Base-by-base conservation (phyloP, 2,329 filamentous ascomycete genomes). In the Xylariaceae sp. region DNA sequence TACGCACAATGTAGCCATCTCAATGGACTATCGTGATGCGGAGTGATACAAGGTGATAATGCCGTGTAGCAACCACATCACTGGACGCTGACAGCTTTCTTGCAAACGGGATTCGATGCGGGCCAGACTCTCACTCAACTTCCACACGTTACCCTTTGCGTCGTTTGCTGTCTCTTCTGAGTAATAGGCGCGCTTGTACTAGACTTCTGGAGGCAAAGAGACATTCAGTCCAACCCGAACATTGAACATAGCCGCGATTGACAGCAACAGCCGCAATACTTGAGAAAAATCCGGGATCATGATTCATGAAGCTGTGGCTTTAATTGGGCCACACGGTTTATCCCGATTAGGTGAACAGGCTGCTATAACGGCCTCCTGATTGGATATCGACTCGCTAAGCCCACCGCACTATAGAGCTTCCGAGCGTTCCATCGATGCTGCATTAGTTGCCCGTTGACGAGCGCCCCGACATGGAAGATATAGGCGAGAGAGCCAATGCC, bases 301-400 rank as follows among this genome's bases (percentile, higher is more conserved):
- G 44, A 47, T 47, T 51, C 31, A 39, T 39, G 40, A 32, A 27
- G 33, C 33, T 36, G 33, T 14, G 12, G 33, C 12, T 14, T 36
- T 15, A 36, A 14, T 12, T 4, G 15, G 33, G 5, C 12, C 3
- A 5, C 4, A 36, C 12, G 12, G 3, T 14, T 3, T 36, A 36
- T 49, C 39, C 49, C 31, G 18, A 54, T 54, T 44, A 32, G 44
- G 49, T 42, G 36, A 45, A 41, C 43, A 41, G n/a, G 35, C 31
- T 42, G 42, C 38, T 22, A 46, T 45, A 30, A 18, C 5, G 19
- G 14, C 30, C 30, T 32, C 2, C 36, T 27, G 5, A 55, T 55
- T 55, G 53, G 53, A 31, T 17, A 14, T 6, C 14, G 31, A 17
- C 47, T 55, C 53, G 53, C 53, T 55, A 55, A 53, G 5, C 17